Conservation (phyloP, 441 rosid genomes). For the Arabidopsis hybrid region DNA sequence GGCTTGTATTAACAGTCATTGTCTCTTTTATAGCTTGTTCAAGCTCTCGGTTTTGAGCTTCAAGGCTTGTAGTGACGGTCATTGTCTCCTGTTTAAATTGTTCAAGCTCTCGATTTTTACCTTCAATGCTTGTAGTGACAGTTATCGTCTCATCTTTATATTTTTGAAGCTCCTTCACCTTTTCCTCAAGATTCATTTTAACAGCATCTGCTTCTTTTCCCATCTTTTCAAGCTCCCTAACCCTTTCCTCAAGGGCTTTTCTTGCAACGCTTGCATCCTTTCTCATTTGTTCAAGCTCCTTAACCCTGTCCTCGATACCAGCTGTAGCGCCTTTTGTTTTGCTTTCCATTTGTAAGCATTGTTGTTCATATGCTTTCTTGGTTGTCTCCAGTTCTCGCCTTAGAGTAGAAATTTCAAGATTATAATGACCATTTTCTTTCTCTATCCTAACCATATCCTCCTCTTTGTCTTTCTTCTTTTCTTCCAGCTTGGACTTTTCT, state of each 20-base stretch:
- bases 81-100: slow-evolving; percentile 50
- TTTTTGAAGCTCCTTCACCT: slow-evolving; percentile 45
- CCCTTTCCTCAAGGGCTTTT: slow-evolving; percentile 57
- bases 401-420: slow-evolving; percentile 49
- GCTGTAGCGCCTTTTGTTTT: slow-evolving; percentile 53
- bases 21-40: slow-evolving; percentile 51
- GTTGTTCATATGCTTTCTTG: slow-evolving; percentile 60
- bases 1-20: slow-evolving; percentile 48
- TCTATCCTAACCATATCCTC: slow-evolving; percentile 46
- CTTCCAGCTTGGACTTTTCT: slow-evolving; percentile 62
- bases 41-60: slow-evolving; percentile 52
- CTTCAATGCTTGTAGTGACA: too few species aligned
- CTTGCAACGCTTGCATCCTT: slow-evolving; percentile 53
- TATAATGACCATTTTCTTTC: slow-evolving; percentile 54
- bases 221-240: slow-evolving; percentile 51
- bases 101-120: background rate
- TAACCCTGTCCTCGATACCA: slow-evolving; percentile 58
- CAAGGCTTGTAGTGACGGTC: slow-evolving; percentile 51
- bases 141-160: too few species aligned
- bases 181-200: slow-evolving; percentile 54
- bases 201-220: slow-evolving; percentile 54
- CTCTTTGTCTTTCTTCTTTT: slow-evolving; percentile 56
- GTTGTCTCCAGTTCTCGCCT: slow-evolving; percentile 65
- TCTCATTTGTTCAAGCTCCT: slow-evolving; percentile 54
- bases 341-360: slow-evolving; percentile 55